These are phyloP conservation scores for Fraxinus quadrangulata DNA, from an alignment of 257 asterid genomes.

Conservation along the genomic window DNA sequence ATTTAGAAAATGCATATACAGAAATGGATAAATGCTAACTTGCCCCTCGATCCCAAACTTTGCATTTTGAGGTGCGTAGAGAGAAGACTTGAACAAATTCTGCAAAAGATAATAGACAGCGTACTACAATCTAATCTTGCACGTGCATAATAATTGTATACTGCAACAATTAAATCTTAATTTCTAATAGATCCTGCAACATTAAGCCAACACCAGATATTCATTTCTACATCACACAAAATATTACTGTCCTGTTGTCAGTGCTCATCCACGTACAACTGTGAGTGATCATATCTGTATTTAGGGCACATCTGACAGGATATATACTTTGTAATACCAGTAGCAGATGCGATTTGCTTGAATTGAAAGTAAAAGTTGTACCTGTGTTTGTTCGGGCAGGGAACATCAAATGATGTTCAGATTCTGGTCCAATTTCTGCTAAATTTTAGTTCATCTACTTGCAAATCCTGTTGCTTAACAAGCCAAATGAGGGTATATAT, in stretches of 20 bases:
- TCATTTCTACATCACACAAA: no score
- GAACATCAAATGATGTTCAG: conserved; percentile 72
- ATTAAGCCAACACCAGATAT: not conserved
- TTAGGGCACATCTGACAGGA: not conserved
- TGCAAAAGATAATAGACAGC: conserved; percentile 36
- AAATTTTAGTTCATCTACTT: conserved; percentile 70
- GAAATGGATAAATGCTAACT: conserved; percentile 43
- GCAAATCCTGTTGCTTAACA: conserved; percentile 49
- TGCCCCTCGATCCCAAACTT: conserved; percentile 99
- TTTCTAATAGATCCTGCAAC: not conserved
- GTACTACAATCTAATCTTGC: conserved; percentile 4
- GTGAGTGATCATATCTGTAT: conserved; percentile 7
- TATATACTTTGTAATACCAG: not conserved
- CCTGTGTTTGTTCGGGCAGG: conserved; percentile 96
- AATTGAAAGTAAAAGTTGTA: conserved; percentile 24
- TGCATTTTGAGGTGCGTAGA: conserved; percentile 88
- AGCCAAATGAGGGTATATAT: conserved; percentile 7
- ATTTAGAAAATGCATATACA: not conserved
- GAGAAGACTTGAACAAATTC: conserved; percentile 91
- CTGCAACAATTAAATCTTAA: not conserved
- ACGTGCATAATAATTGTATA: not conserved
- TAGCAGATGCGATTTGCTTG: no score
- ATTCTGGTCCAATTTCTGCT: conserved; percentile 81
- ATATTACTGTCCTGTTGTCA: no score
- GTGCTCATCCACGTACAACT: not conserved